phyloP scores from a whole-genome alignment of 2,329 filamentous ascomycete genomes.

The Meredithiella fracta region DNA sequence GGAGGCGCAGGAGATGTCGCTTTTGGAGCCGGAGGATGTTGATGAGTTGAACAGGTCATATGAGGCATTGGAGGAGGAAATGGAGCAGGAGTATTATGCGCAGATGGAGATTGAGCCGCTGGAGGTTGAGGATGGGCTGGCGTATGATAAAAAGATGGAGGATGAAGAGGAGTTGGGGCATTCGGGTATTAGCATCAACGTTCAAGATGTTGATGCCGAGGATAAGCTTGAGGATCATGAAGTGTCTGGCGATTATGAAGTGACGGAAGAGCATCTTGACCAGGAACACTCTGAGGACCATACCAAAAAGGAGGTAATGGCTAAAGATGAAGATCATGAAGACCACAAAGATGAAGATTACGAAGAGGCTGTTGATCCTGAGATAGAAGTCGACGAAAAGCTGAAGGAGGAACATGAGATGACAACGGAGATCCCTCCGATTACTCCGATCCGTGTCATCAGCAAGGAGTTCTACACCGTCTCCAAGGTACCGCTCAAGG shows the following conservation, averaged over 20 bases:
- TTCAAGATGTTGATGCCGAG: constrained; percentile 1
- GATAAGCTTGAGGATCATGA: not conserved
- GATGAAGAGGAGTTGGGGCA: not conserved
- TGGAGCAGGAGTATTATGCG: constrained; percentile 9
- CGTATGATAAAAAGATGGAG: constrained; percentile 10
- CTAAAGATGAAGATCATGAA: constrained; percentile 18
- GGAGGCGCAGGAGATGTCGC: constrained; percentile 44
- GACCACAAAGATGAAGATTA: too few species aligned
- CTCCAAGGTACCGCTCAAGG: constrained; percentile 60
- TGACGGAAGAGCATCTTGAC: not conserved
- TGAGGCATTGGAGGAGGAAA: constrained; percentile 14
- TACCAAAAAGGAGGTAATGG: constrained; percentile 19
- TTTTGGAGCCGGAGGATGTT: constrained; percentile 29
- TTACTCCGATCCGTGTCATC: constrained; percentile 40
- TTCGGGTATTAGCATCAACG: constrained; percentile 1
- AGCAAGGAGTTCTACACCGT: constrained; percentile 48
- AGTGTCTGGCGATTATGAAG: too few species aligned
- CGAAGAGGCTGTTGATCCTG: constrained; percentile 39
- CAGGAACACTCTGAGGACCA: not conserved
- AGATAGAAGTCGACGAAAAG: constrained; percentile 12
- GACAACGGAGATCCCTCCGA: constrained; percentile 24
- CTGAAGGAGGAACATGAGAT: constrained; percentile 3
- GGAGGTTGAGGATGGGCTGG: not conserved
- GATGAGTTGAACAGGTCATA: constrained; percentile 20
- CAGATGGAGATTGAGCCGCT: not conserved